These are phyloP conservation scores for Metschnikowia kofuensis DNA, from an alignment of 805 yeast species.

Conservation along the genomic window DNA sequence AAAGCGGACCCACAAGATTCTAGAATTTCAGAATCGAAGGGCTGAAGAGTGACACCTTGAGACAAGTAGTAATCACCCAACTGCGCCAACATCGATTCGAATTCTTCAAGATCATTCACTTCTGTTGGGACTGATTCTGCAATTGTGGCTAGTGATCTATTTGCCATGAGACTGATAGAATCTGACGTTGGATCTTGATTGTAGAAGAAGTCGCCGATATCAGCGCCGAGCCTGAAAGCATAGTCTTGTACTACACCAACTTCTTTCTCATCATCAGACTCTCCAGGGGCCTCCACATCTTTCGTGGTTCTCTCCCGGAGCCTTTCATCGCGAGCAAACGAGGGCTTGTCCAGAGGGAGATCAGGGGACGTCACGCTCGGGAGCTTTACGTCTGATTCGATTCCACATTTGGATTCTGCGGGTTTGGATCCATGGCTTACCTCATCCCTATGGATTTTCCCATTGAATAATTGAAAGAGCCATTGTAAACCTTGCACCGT, in stretches of 20 bases:
- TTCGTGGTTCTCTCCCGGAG: too few species aligned
- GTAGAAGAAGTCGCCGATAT: conserved; percentile 4
- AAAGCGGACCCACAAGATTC: neutral
- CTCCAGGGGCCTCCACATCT: neutral
- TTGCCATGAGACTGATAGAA: neutral
- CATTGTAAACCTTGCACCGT: neutral
- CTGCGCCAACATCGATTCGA: conserved; percentile 40
- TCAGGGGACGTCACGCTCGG: too few species aligned
- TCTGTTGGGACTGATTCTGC: conserved; percentile 21
- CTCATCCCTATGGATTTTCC: neutral
- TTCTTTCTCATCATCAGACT: neutral
- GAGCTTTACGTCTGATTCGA: too few species aligned
- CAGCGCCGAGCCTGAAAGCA: conserved; percentile 28
- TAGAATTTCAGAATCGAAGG: conserved; percentile 1
- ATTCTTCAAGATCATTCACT: conserved; percentile 28
- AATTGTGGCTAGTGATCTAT: conserved; percentile 16
- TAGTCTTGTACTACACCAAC: conserved; percentile 23
- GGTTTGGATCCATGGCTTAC: neutral
- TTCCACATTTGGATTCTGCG: too few species aligned
- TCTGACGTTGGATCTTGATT: neutral
- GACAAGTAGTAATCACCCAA: conserved; percentile 7
- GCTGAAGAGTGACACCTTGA: conserved; percentile 7
- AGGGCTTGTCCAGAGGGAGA: too few species aligned
- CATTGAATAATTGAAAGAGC: neutral
- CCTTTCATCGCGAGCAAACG: too few species aligned